phyloP scores from a whole-genome alignment of 1,284 basidiomycete genomes.

The Somion occarium region DNA sequence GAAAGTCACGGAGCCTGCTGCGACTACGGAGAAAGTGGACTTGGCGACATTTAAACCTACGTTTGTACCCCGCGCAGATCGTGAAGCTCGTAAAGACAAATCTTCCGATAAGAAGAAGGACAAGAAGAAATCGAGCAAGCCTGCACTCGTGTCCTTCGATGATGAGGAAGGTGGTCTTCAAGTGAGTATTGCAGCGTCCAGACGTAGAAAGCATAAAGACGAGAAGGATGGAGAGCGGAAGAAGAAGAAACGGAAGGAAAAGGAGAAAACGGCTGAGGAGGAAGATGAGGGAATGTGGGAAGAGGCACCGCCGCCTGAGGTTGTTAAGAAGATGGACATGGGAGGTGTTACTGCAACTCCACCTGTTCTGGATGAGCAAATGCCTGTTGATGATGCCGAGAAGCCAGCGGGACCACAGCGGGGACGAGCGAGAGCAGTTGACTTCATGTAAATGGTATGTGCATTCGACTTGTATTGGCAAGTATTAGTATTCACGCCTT shows the following conservation, averaged over 20 bases:
- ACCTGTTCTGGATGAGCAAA: constrained; percentile 12
- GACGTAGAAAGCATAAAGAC: constrained; percentile 36
- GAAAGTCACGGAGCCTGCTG: constrained; percentile 5
- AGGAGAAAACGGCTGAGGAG: constrained; percentile 31
- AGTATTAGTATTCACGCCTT: too few species aligned
- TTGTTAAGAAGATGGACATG: constrained; percentile 28
- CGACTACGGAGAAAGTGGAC: constrained; percentile 42
- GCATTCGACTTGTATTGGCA: background rate
- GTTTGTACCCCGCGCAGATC: constrained; percentile 59
- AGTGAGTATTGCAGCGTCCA: constrained; percentile 33
- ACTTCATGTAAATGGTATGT: constrained; percentile 46
- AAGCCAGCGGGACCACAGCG: constrained; percentile 25
- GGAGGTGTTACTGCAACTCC: constrained; percentile 8
- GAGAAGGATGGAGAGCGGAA: constrained; percentile 24
- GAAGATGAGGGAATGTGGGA: constrained; percentile 59
- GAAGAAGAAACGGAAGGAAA: constrained; percentile 30
- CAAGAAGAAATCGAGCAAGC: constrained; percentile 39
- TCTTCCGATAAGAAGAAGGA: constrained; percentile 38
- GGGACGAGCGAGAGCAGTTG: constrained; percentile 59
- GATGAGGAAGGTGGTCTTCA: constrained; percentile 45
- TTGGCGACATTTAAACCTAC: constrained; percentile 72
- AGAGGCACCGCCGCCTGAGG: constrained; percentile 49
- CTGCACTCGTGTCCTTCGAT: constrained; percentile 62
- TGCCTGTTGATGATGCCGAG: background rate
- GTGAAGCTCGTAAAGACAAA: constrained; percentile 28